Conservation (phyloP, 2,329 filamentous ascomycete genomes). For the Coleophoma cylindrospora region DNA sequence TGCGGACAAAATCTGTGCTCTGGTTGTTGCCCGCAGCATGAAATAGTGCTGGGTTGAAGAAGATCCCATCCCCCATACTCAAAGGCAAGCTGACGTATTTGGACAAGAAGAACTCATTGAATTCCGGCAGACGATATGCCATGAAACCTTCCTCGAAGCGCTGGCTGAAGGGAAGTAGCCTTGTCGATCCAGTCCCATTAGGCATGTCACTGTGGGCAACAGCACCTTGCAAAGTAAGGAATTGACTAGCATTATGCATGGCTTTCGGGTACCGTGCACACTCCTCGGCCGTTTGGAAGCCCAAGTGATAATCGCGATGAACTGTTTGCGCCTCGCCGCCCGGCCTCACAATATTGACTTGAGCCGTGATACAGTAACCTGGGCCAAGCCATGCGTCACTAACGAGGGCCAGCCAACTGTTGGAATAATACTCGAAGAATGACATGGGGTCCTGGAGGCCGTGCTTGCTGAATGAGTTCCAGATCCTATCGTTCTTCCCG, state of each 20-base stretch:
- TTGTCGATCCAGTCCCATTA: constrained; percentile 50
- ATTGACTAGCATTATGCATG: constrained; percentile 48
- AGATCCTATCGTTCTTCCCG: constrained; percentile 55
- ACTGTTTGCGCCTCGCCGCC: constrained; percentile 50
- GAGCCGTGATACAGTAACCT: constrained; percentile 53
- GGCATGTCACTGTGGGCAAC: constrained; percentile 60
- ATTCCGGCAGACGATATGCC: constrained; percentile 47
- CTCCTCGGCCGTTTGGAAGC: constrained; percentile 48
- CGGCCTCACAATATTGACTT: constrained; percentile 58
- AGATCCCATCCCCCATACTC: constrained; percentile 51
- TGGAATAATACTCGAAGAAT: constrained; percentile 54
- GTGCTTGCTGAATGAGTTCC: constrained; percentile 63
- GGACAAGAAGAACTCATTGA: constrained; percentile 47
- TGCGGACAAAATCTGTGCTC: constrained; percentile 41
- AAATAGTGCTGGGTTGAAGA: constrained; percentile 59
- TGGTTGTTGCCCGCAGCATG: constrained; percentile 57
- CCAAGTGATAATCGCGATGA: constrained; percentile 61
- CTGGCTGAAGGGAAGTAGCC: constrained; percentile 57
- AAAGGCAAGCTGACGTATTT: constrained; percentile 48
- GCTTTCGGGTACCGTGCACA: constrained; percentile 43
- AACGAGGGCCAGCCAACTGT: constrained; percentile 50
- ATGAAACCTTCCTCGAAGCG: constrained; percentile 51
- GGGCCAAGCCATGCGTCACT: constrained; percentile 54
- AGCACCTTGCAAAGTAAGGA: constrained; percentile 57
- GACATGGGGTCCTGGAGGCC: constrained; percentile 42